phyloP scores from a whole-genome alignment of 2,329 filamentous ascomycete species.

The Chaetothyriales sp. region DNA sequence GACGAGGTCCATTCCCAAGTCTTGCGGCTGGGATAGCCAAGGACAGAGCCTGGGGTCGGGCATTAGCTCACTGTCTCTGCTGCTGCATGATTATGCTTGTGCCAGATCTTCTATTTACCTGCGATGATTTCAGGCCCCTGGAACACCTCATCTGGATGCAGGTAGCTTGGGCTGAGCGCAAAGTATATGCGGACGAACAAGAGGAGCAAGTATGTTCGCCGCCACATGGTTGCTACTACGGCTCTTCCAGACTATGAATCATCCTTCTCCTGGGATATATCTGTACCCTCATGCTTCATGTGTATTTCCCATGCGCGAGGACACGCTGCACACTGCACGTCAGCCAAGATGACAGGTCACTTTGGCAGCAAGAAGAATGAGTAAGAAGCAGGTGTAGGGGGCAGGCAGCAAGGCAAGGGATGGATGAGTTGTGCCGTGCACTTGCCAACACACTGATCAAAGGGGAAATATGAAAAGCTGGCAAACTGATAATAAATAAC shows the following conservation, averaged over 20 bases:
- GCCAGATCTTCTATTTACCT: slow-evolving; percentile 44
- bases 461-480: no score
- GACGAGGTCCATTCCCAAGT: slow-evolving; percentile 95
- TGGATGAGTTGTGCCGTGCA: no score
- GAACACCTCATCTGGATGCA: slow-evolving; percentile 98
- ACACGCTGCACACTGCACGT: not conserved
- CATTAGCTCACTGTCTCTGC: not conserved
- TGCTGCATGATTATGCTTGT: not conserved
- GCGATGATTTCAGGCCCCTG: slow-evolving; percentile 95
- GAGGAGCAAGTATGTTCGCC: slow-evolving; percentile 73
- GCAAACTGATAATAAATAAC: no score
- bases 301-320: not conserved
- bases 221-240: slow-evolving; percentile 54
- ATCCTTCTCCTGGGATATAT: not conserved
- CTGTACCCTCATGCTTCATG: not conserved
- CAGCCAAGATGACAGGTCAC: not conserved
- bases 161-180: slow-evolving; percentile 84
- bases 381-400: no score
- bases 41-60: slow-evolving; percentile 61
- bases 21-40: slow-evolving; percentile 73
- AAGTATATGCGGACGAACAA: slow-evolving; percentile 84
- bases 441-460: no score
- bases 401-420: no score
- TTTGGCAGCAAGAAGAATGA: not conserved
- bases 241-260: slow-evolving; percentile 5